phyloP scores from a whole-genome alignment of 177 flowering plant genomes.

The Vitis hybrid region DNA sequence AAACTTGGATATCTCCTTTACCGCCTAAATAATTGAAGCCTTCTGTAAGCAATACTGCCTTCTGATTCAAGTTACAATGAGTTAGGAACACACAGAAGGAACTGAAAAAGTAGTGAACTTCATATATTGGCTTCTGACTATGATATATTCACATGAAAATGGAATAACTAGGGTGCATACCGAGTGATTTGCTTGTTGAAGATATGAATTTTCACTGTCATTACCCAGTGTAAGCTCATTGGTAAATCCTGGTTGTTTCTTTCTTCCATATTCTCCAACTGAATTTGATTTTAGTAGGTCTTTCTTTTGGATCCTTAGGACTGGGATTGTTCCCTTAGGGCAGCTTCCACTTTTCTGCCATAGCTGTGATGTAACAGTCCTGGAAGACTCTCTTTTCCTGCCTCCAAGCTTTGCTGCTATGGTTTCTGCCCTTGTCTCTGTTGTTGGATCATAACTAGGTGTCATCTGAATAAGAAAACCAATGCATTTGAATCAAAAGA shows the following conservation, averaged over 20 bases:
- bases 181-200: constrained; percentile 27
- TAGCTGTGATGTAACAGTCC: constrained; percentile 23
- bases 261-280: constrained; percentile 30
- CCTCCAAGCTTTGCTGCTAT: not conserved
- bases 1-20: constrained; percentile 47
- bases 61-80: constrained; percentile 20
- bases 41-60: constrained; percentile 36
- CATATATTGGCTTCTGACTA: too few relatives aligned
- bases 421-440: not conserved
- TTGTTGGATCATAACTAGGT: constrained; percentile 22
- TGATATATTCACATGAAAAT: too few relatives aligned
- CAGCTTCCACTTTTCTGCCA: constrained; percentile 67
- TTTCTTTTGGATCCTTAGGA: constrained; percentile 34
- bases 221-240: not conserved
- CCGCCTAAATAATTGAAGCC: constrained; percentile 48
- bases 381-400: constrained; percentile 2
- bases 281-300: constrained; percentile 14
- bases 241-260: constrained; percentile 13
- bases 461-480: constrained; percentile 26
- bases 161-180: constrained; percentile 17
- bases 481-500: too few relatives aligned
- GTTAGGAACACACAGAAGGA: too few relatives aligned
- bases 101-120: too few relatives aligned
- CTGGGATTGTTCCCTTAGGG: constrained; percentile 61
- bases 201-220: constrained; percentile 2